These are phyloP conservation scores for Aureobasidium namibiae DNA, from an alignment of 2,329 filamentous ascomycete genomes.

Conservation along the genomic window DNA sequence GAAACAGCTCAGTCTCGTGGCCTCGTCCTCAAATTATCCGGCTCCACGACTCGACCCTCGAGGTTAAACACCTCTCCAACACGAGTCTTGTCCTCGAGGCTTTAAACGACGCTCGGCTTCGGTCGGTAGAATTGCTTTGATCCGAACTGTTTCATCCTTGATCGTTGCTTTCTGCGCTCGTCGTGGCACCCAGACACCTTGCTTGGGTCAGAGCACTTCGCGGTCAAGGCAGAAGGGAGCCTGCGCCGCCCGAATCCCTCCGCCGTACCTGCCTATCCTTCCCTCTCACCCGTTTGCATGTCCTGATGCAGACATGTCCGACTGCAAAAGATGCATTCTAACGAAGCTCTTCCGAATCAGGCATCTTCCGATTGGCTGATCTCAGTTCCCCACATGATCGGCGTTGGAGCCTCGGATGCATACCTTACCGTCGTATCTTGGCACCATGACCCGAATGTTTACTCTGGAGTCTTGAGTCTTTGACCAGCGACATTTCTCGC, in stretches of 20 bases:
- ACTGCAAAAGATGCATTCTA: background rate
- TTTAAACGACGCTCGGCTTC: constrained; percentile 5
- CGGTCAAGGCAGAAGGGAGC: background rate
- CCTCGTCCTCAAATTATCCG: constrained; percentile 1
- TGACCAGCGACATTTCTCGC: too few relatives aligned
- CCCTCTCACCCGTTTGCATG: background rate
- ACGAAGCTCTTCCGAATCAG: background rate
- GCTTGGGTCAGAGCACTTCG: background rate
- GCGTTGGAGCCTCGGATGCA: background rate
- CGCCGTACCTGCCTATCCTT: background rate
- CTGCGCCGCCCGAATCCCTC: background rate
- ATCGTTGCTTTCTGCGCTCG: background rate
- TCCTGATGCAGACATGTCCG: background rate
- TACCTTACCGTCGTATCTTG: background rate
- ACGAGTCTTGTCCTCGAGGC: background rate
- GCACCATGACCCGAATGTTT: background rate
- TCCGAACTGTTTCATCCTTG: constrained; percentile 2
- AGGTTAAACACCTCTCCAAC: constrained; percentile 1
- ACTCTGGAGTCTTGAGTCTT: background rate
- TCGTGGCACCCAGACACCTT: background rate
- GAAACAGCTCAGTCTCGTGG: background rate
- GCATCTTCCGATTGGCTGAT: constrained; percentile 3
- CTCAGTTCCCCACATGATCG: background rate
- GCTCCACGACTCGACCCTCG: background rate
- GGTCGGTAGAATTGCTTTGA: constrained; percentile 10